Percentiles rank a stretch among this genome's conserved stretches.
phyloP scores from a whole-genome alignment of 2,329 filamentous ascomycete species.

The Macrophomina tecta region DNA sequence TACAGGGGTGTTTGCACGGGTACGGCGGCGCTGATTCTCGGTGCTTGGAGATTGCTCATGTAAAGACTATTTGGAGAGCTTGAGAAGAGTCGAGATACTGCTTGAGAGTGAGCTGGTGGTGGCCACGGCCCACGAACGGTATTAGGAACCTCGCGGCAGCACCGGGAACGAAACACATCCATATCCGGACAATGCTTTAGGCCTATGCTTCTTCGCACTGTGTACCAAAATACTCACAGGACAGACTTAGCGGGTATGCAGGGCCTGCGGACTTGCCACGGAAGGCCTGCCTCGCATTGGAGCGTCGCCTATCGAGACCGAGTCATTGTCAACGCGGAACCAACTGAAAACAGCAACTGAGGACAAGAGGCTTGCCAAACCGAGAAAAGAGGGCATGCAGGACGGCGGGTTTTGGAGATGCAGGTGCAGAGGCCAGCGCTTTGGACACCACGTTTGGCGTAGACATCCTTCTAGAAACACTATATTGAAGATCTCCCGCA shows the following conservation, averaged over 20 bases:
- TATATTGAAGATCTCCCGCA: conserved; percentile 27
- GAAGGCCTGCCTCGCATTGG: not conserved
- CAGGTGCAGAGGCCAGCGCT: conserved; percentile 25
- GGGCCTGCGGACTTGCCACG: not conserved
- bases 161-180: not conserved
- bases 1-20: conserved; percentile 68
- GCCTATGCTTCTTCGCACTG: too few relatives aligned
- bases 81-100: not conserved
- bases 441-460: conserved; percentile 23
- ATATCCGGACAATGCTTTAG: too few relatives aligned
- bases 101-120: not conserved
- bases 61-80: conserved; percentile 40
- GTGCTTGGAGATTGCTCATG: conserved; percentile 72
- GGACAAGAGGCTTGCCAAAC: not conserved
- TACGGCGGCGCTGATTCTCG: conserved; percentile 69
- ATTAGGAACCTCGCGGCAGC: not conserved
- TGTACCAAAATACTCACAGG: too few relatives aligned
- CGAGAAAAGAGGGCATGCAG: conserved; percentile 9
- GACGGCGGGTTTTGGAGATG: conserved; percentile 3
- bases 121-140: not conserved
- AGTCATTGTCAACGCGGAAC: not conserved
- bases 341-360: conserved; percentile 1
- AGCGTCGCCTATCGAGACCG: not conserved
- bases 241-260: too few relatives aligned
- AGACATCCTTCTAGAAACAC: conserved; percentile 23